A percentile compares a stretch with the other conserved stretches of the same genome.
Evolutionary conservation across 331 rosid species (phyloP).

Genomic region (Acacia pycnantha): DNA sequence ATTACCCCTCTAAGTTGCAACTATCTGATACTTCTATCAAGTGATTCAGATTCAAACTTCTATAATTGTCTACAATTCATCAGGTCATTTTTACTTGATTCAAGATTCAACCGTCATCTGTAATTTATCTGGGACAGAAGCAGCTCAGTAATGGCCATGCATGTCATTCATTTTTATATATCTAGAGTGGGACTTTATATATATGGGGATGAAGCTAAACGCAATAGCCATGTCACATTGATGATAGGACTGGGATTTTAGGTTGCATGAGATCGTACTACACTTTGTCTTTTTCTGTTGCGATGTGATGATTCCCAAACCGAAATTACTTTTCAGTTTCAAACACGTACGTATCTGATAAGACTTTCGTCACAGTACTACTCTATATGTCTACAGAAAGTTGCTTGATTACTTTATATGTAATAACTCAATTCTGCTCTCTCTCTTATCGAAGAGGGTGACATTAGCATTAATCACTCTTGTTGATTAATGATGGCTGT

Average conservation of each 20-base stretch:
- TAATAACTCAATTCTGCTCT: too few species aligned
- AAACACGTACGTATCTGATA: neutral
- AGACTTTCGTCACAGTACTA: conserved; percentile 17
- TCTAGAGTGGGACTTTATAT: neutral
- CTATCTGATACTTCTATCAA: neutral
- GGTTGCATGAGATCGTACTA: conserved; percentile 12
- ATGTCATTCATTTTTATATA: too few species aligned
- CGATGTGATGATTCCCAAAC: neutral
- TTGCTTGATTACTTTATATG: too few species aligned
- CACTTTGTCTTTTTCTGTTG: conserved; percentile 3
- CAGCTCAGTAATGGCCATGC: neutral
- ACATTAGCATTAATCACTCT: too few species aligned
- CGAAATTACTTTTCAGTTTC: neutral
- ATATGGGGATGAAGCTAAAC: neutral
- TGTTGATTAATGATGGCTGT: too few species aligned
- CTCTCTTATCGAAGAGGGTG: too few species aligned
- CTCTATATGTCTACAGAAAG: too few species aligned
- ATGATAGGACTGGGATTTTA: neutral
- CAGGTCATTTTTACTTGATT: neutral
- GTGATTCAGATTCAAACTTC: neutral
- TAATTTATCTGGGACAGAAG: too few species aligned
- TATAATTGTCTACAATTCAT: neutral
- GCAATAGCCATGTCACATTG: neutral
- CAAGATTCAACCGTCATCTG: neutral
- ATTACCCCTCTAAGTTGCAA: neutral